Evolutionary conservation across 768 basidiomycete genomes (phyloP).

Genomic region (Dentipellis sp.): DNA sequence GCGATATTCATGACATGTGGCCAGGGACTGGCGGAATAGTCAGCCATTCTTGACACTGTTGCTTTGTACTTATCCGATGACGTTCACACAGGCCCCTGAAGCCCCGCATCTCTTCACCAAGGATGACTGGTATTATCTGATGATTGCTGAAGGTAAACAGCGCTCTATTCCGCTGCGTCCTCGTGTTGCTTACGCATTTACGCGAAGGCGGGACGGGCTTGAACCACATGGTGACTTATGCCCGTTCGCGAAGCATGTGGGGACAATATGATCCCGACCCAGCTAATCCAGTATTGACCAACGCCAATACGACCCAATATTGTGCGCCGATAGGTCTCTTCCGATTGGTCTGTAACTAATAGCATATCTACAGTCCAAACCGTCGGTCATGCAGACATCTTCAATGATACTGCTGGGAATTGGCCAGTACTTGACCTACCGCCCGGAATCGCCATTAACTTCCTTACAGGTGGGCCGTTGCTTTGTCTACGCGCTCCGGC

Average conservation of each 20-base stretch:
- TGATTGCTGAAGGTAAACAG: conserved; percentile 26
- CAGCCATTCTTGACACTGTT: background rate
- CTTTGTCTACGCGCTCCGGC: conserved; percentile 15
- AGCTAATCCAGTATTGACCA: conserved; percentile 20
- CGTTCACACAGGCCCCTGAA: conserved; percentile 13
- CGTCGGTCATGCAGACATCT: conserved; percentile 30
- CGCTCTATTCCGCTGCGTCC: too few species aligned
- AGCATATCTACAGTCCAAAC: conserved; percentile 21
- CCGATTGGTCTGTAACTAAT: background rate
- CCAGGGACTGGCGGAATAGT: conserved; percentile 14
- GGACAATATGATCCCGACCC: conserved; percentile 20
- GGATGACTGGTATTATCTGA: conserved; percentile 24
- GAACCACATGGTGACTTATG: conserved; percentile 17
- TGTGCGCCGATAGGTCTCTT: background rate
- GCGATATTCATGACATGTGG: conserved; percentile 12
- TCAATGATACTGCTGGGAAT: conserved; percentile 23
- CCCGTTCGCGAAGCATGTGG: conserved; percentile 20
- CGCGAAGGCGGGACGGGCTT: conserved; percentile 20
- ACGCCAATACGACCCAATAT: conserved; percentile 14
- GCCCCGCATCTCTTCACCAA: conserved; percentile 19
- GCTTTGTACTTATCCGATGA: background rate
- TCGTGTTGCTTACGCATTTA: background rate
- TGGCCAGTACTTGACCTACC: conserved; percentile 2
- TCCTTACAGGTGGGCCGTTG: conserved; percentile 17
- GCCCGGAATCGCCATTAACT: too few species aligned